Base-by-base conservation (phyloP, 2,329 filamentous ascomycete genomes). In the Epichloe elymi region DNA sequence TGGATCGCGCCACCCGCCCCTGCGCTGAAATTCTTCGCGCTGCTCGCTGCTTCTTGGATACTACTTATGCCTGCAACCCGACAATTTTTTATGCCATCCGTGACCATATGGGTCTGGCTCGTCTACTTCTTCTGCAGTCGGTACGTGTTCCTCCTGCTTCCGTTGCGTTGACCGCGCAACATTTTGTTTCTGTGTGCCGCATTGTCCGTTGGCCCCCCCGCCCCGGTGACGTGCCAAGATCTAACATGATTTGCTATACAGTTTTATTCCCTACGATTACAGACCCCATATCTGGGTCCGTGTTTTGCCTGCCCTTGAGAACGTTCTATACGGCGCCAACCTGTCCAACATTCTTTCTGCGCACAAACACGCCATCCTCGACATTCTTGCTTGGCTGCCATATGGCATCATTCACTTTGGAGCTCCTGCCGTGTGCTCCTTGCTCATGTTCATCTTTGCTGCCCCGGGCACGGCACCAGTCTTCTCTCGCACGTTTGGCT, bases 281-380 rank as follows among this genome's bases (percentile, higher is more conserved):
- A 83, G 91, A 58, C 90, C 90, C 53, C 85, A 88, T 55, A 96
- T 96, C 61, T 95, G 89, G 87, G 91, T 96, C 58, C 88, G 90
- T 62, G 88, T 97, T 30, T 78, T 97, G 37, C 91, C 91, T 4
- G 88, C 91, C 17, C 79, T 97, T 56, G 91, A 97, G 70, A 96
- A 97, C 67, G 93, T 97, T 55, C 77, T 97, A 36, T 97, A 96
- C 65, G 91, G 91, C 59, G 89, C 90, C 56, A 96, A 96, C 69
- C 76, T 96, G 52, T 95, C 88, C 71, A 96, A 95, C 67, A 94
- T 96, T 61, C 79, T 97, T 50, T 95, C 90, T 14, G 88, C 88
- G 44, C 88, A 95, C 70, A 87, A 91, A 61, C 83, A 86, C 67
- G 79, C 85, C 6, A 74, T 88, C 46, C 80, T 96, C 51, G 90